phyloP scores from a whole-genome alignment of 768 basidiomycete genomes.

The Pleurotus eryngii region DNA sequence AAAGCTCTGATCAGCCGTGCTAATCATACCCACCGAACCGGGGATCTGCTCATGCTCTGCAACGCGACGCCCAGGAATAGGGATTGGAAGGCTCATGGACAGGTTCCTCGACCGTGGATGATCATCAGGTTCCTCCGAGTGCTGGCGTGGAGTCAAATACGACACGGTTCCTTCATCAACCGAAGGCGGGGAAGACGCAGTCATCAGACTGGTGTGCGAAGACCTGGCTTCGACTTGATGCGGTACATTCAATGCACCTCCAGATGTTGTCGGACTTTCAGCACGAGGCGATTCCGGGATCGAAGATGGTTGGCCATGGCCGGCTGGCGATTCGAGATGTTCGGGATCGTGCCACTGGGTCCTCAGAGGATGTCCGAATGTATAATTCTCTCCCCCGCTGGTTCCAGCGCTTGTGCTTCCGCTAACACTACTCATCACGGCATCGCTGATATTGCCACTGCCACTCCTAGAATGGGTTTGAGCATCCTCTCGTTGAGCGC shows the following conservation, averaged over 20 bases:
- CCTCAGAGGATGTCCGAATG: conserved; percentile 63
- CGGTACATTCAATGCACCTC: conserved; percentile 1
- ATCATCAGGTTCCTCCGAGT: conserved; percentile 9
- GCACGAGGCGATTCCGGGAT: conserved; percentile 7
- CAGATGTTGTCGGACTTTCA: background rate
- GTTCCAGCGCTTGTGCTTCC: conserved; percentile 11
- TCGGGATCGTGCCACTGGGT: conserved; percentile 30
- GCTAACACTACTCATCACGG: conserved; percentile 17
- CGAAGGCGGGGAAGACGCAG: background rate
- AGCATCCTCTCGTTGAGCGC: background rate
- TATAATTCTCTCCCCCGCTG: conserved; percentile 49
- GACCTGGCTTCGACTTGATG: conserved; percentile 3
- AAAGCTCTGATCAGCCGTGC: conserved; percentile 67
- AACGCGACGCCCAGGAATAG: conserved; percentile 14
- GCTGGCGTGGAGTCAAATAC: background rate
- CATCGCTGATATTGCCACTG: conserved; percentile 14
- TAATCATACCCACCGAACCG: conserved; percentile 46
- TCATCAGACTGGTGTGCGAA: conserved; percentile 1
- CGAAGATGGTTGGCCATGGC: conserved; percentile 15
- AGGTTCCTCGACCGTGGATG: background rate
- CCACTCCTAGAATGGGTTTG: conserved; percentile 22
- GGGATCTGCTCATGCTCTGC: conserved; percentile 13
- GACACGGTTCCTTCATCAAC: conserved; percentile 15
- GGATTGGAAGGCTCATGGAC: conserved; percentile 20
- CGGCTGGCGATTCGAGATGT: conserved; percentile 12